phyloP scores from a whole-genome alignment of 257 asterid genomes.

The Solanum pinnatisectum region DNA sequence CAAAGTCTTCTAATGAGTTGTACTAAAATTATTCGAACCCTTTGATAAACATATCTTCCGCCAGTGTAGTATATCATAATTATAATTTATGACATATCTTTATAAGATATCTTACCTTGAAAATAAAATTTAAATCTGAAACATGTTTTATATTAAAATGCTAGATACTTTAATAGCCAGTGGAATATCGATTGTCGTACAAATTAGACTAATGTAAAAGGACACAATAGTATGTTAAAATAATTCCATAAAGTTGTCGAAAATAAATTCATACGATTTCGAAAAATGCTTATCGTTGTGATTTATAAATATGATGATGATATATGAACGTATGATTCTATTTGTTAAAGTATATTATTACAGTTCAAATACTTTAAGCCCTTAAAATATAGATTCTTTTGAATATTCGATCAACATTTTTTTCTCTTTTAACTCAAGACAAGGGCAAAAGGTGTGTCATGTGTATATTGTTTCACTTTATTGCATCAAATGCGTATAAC shows the following conservation, averaged over 20 bases:
- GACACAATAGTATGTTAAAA: not conserved
- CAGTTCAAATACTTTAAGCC: not conserved
- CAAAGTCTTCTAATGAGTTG: not conserved
- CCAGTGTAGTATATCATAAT: not conserved
- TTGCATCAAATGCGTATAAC: not conserved
- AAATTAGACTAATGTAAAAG: not conserved
- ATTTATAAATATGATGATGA: not conserved
- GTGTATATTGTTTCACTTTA: not conserved
- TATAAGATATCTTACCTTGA: not conserved
- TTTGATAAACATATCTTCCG: not conserved
- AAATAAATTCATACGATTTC: not conserved
- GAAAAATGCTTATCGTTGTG: not conserved
- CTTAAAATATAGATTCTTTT: not conserved
- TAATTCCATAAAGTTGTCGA: not conserved
- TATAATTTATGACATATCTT: not conserved
- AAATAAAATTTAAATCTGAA: not conserved
- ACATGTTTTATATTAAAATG: not conserved
- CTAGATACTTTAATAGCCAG: too few relatives aligned
- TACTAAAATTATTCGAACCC: not conserved
- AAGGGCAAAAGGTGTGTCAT: not conserved
- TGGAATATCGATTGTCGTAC: not conserved
- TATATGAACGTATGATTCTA: not conserved
- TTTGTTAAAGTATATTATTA: not conserved
- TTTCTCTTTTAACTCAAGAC: not conserved
- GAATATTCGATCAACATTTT: not conserved